Percentiles rank a stretch among this genome's conserved stretches.
These are phyloP conservation scores for Claviceps sp. DNA, from an alignment of 2,329 filamentous ascomycete species.

Conservation along the genomic window DNA sequence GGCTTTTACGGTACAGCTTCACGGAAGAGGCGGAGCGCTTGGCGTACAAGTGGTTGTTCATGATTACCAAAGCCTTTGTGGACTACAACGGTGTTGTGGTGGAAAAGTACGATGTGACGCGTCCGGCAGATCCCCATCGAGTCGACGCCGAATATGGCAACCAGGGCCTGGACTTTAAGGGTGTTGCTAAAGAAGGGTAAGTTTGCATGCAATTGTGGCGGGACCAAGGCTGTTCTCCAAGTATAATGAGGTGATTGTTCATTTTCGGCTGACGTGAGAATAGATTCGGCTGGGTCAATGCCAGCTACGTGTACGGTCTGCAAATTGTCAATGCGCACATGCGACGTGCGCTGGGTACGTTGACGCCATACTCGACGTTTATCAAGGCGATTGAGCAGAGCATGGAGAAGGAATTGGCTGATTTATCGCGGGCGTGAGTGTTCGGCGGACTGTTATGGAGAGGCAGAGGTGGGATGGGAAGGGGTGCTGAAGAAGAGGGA, in stretches of 20 bases:
- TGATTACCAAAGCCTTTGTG: constrained; percentile 97
- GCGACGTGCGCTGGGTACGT: constrained; percentile 72
- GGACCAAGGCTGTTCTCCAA: too few species aligned
- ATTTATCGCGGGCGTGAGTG: constrained; percentile 16
- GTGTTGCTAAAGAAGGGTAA: constrained; percentile 90
- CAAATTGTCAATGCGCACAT: constrained; percentile 82
- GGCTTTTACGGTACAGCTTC: constrained; percentile 82
- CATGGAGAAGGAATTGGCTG: constrained; percentile 38
- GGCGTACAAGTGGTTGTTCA: constrained; percentile 93
- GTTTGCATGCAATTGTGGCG: constrained; percentile 21
- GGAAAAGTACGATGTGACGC: constrained; percentile 96
- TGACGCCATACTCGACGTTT: constrained; percentile 79
- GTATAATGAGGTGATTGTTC: background rate
- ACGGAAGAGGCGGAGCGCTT: constrained; percentile 78
- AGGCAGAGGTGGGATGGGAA: too few species aligned
- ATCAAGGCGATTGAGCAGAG: constrained; percentile 50
- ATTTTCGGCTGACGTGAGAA: background rate
- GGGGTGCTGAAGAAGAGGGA: too few species aligned
- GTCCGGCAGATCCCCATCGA: constrained; percentile 77
- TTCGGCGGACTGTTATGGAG: background rate
- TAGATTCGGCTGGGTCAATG: constrained; percentile 98
- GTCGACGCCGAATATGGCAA: constrained; percentile 98
- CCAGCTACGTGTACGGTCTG: constrained; percentile 89
- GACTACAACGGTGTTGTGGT: constrained; percentile 98
- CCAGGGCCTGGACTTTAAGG: constrained; percentile 89